Base-by-base conservation (phyloP, 2,329 filamentous ascomycete species). In the Epichloe baconii region DNA sequence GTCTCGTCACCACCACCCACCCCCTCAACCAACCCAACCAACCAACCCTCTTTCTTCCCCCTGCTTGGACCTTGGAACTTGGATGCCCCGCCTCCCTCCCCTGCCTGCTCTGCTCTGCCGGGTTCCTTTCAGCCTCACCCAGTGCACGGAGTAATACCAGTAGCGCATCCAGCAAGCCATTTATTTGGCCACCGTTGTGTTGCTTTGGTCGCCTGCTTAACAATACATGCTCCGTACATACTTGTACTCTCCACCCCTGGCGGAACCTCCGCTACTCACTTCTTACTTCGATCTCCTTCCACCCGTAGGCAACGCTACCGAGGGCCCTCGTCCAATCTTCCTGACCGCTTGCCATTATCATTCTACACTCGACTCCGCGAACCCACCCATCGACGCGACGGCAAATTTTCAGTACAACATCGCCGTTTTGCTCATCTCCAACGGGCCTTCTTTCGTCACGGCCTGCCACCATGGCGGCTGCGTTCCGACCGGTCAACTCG, bases 401-500 rank as follows among this genome's bases (percentile, higher is more conserved):
- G 23, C 23, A 6, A 23, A 23, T 23, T 26, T 1, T 26, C 4
- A 10, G 15, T 4, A 21, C 23, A 12, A n/a, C 45, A 3, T 34
- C 10, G 26, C 11, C 31, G 17, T 19, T 44, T 31, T 44, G 40
- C 48, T 38, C 17, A 17, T 49, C 47, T 10, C 17, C 38, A 35
- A 42, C 41, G 14, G n/a, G 26, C n/a, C n/a, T 26, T 45, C 36
- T 6, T 36, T 49, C 19, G 42, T 38, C 38, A 23, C 15, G 19
- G 34, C 26, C 34, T 48, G 49, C 49, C 52, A 49, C 52, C 52
- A 76, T 76, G 74, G 73, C 73, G 58, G 68, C 72, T 53, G 62
- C 72, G 38, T 76, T 76, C 51, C 68, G 71, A 55, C 68, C 74
- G 34, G 73, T 75, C 54, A 76, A 76, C 59, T 69, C 69, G 49